Conservation (phyloP, 371 early-diverging fungal genomes). For the Scutellospora calospora region DNA sequence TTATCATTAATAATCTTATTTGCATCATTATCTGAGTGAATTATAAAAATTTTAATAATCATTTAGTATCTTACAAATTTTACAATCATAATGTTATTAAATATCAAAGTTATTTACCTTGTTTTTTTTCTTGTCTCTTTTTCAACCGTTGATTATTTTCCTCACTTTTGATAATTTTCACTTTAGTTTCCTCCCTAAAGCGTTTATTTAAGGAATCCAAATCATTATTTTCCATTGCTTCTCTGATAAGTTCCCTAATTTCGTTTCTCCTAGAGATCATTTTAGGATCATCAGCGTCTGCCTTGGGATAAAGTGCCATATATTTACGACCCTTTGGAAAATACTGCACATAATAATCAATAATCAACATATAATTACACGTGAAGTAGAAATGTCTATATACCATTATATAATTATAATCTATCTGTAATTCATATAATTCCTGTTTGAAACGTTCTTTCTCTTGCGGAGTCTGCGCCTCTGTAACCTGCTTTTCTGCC, state of each 20-base stretch:
- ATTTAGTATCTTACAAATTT: background rate
- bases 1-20: background rate
- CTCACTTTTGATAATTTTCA: background rate
- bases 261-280: slow-evolving; percentile 21
- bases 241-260: slow-evolving; percentile 6
- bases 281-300: background rate
- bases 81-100: background rate
- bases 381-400: no score
- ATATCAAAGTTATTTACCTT: no score
- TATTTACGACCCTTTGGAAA: slow-evolving; percentile 18
- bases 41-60: background rate
- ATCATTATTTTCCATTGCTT: slow-evolving; percentile 20
- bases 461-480: background rate
- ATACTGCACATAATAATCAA: slow-evolving; percentile 3
- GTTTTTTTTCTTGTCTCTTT: background rate
- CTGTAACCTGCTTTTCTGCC: background rate
- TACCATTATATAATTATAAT: slow-evolving; percentile 32
- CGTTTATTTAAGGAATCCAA: slow-evolving; percentile 14
- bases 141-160: background rate
- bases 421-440: slow-evolving; percentile 16
- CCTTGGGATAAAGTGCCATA: slow-evolving; percentile 27
- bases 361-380: background rate
- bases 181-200: slow-evolving; percentile 2
- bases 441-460: background rate
- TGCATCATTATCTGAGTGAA: background rate